Conservation (phyloP, 805 yeast species). For the Starmerella khaoyaiensis region DNA sequence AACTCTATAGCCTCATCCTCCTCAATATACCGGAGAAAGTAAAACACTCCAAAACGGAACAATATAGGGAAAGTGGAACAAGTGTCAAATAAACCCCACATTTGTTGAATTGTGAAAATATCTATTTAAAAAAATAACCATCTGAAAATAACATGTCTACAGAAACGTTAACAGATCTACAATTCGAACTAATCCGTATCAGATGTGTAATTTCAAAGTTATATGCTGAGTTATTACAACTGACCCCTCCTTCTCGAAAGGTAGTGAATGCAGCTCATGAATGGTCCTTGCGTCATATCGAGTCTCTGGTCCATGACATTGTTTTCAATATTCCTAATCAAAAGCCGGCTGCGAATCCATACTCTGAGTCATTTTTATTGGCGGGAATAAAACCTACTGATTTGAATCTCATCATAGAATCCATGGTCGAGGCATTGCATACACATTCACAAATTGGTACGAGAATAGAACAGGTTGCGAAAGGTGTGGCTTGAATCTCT, state of each 20-base stretch:
- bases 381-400: constrained; percentile 22
- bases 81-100: too few relatives aligned
- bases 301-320: constrained; percentile 25
- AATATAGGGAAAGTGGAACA: too few relatives aligned
- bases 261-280: constrained; percentile 27
- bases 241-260: constrained; percentile 23
- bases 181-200: constrained; percentile 26
- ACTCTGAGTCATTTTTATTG: constrained; percentile 20
- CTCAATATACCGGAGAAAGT: too few relatives aligned
- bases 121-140: too few relatives aligned
- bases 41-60: too few relatives aligned
- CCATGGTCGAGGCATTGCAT: constrained; percentile 22
- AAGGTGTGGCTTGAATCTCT: constrained; percentile 24
- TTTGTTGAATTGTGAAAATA: too few relatives aligned
- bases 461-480: constrained; percentile 27
- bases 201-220: constrained; percentile 25
- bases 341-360: constrained; percentile 21
- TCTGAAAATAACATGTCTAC: too few relatives aligned
- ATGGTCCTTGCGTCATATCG: constrained; percentile 27
- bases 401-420: constrained; percentile 18
- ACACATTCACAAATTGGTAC: constrained; percentile 22
- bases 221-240: constrained; percentile 24
- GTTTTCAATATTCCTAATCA: constrained; percentile 22
- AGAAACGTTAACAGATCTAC: constrained; percentile 19
- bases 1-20: too few relatives aligned